phyloP scores from a whole-genome alignment of 805 yeast genomes.

The Lachancea lanzarotensis region DNA sequence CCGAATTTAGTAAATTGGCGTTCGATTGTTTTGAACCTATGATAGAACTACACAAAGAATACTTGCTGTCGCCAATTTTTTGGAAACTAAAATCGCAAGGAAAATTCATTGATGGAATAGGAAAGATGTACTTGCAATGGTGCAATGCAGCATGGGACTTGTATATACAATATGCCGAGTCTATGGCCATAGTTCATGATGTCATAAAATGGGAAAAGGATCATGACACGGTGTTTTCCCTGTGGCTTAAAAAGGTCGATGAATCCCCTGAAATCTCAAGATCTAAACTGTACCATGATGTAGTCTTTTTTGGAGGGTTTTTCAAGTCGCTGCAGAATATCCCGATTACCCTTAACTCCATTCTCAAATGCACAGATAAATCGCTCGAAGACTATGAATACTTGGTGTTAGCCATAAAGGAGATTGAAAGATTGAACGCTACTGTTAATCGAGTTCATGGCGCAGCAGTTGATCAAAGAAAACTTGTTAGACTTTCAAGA shows the following conservation, averaged over 20 bases:
- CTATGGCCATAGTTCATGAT: constrained; percentile 55
- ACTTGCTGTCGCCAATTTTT: constrained; percentile 52
- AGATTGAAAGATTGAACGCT: constrained; percentile 47
- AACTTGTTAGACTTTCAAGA: constrained; percentile 44
- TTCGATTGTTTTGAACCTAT: constrained; percentile 51
- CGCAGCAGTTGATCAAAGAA: constrained; percentile 51
- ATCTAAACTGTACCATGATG: constrained; percentile 43
- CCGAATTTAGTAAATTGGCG: constrained; percentile 54
- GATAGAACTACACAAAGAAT: constrained; percentile 47
- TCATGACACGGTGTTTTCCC: constrained; percentile 40
- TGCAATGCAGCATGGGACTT: constrained; percentile 47
- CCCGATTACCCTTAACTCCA: constrained; percentile 56
- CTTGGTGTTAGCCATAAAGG: constrained; percentile 47
- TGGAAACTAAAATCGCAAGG: constrained; percentile 55
- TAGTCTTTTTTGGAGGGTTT: constrained; percentile 51
- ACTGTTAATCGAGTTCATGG: constrained; percentile 59
- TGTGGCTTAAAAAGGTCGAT: constrained; percentile 51
- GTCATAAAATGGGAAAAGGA: constrained; percentile 43
- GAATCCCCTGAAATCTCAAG: constrained; percentile 39
- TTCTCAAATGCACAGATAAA: constrained; percentile 43
- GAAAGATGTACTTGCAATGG: constrained; percentile 62
- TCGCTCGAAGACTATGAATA: constrained; percentile 47
- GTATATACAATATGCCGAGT: constrained; percentile 53
- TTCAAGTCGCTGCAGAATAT: constrained; percentile 50
- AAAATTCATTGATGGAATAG: constrained; percentile 56